Evolutionary conservation across 2,329 filamentous ascomycete species (phyloP).

Genomic region (Blumeria hordei): DNA sequence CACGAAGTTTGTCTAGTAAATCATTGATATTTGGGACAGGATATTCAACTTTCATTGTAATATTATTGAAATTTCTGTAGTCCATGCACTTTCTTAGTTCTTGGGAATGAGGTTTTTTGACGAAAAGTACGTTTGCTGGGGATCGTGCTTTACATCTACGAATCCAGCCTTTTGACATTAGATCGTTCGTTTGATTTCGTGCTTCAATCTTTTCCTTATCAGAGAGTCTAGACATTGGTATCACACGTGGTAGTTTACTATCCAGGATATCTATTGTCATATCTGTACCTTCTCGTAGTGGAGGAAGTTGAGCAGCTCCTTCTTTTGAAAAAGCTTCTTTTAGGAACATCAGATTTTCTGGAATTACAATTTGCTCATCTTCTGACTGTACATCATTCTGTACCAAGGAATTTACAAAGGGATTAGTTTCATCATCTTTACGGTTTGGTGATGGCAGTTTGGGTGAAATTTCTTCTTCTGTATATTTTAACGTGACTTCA

Average conservation of each 20-base stretch:
- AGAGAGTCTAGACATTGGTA: background rate
- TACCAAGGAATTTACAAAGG: background rate
- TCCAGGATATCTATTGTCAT: background rate
- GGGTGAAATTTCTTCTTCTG: background rate
- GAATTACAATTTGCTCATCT: background rate
- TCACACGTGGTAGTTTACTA: background rate
- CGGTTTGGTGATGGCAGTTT: background rate
- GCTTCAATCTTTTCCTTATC: background rate
- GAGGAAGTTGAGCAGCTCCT: background rate
- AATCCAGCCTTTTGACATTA: background rate
- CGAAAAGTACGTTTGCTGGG: background rate
- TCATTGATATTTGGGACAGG: background rate
- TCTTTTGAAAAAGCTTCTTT: background rate
- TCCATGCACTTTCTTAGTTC: background rate
- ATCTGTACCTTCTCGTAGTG: background rate
- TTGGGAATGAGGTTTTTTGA: background rate
- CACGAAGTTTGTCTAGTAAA: background rate
- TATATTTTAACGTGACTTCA: background rate
- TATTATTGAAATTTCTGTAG: background rate
- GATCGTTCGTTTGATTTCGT: background rate
- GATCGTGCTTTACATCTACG: background rate
- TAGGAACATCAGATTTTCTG: background rate
- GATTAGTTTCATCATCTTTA: background rate
- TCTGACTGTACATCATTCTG: background rate
- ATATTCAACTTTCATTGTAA: constrained; percentile 1